These are phyloP conservation scores for Polychaeton citri DNA, from an alignment of 2,329 filamentous ascomycete species.

Conservation along the genomic window DNA sequence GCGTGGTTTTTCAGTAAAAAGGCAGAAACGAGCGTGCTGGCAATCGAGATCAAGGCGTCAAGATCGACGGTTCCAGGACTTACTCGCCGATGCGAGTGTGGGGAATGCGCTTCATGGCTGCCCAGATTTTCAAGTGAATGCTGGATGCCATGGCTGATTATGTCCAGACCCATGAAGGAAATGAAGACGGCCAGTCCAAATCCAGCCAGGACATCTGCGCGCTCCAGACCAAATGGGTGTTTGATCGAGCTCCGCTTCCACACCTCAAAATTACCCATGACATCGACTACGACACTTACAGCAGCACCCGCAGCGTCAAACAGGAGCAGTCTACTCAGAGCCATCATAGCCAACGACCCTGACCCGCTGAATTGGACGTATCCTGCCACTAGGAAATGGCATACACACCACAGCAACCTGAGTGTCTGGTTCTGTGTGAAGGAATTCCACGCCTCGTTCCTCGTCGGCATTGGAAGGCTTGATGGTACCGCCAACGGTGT, in stretches of 20 bases:
- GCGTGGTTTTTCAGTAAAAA: slow-evolving; percentile 81
- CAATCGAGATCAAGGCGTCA: slow-evolving; percentile 67
- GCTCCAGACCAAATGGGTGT: slow-evolving; percentile 80
- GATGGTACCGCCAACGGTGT: slow-evolving; percentile 81
- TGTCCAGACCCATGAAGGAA: slow-evolving; percentile 92
- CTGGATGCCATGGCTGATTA: slow-evolving; percentile 86
- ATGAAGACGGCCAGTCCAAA: slow-evolving; percentile 94
- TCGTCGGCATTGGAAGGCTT: slow-evolving; percentile 80
- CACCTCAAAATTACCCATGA: slow-evolving; percentile 92
- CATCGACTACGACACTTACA: slow-evolving; percentile 82
- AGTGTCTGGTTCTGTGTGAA: slow-evolving; percentile 80
- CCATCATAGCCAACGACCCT: slow-evolving; percentile 80
- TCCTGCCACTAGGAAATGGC: slow-evolving; percentile 69
- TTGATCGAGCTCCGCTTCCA: slow-evolving; percentile 88
- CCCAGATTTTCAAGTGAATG: slow-evolving; percentile 71
- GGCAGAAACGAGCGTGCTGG: slow-evolving; percentile 72
- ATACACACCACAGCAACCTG: slow-evolving; percentile 77
- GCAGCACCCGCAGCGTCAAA: slow-evolving; percentile 90
- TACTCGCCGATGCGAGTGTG: slow-evolving; percentile 46
- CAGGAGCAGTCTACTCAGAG: slow-evolving; percentile 82
- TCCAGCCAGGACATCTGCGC: slow-evolving; percentile 84
- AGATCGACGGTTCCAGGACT: slow-evolving; percentile 67
- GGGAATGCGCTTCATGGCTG: slow-evolving; percentile 54
- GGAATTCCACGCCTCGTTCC: slow-evolving; percentile 74
- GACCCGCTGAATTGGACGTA: slow-evolving; percentile 78